These are phyloP conservation scores for Secale cereale DNA, from an alignment of 176 grass and related monocot genomes.

Conservation along the genomic window DNA sequence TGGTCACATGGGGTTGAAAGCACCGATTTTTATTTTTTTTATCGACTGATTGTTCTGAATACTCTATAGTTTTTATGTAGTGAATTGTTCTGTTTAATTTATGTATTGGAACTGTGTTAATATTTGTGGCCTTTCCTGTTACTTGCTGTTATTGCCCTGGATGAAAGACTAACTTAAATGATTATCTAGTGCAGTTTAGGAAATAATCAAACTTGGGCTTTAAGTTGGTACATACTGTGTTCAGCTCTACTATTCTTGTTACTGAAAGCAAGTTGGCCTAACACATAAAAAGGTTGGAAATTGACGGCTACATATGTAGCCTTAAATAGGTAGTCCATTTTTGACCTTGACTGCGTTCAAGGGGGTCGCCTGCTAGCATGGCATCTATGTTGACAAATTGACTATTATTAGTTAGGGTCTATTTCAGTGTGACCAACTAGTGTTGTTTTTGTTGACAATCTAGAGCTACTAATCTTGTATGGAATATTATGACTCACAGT, in stretches of 20 bases:
- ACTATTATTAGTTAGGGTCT: slow-evolving; percentile 2
- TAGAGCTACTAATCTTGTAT: neutral
- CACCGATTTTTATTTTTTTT: neutral
- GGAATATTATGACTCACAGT: neutral
- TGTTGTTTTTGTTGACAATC: neutral
- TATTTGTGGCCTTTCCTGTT: neutral
- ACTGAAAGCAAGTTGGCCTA: slow-evolving; percentile 4
- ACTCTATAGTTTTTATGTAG: neutral
- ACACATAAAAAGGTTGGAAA: neutral
- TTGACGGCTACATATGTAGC: neutral
- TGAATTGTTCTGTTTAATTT: slow-evolving; percentile 4
- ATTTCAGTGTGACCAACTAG: slow-evolving; percentile 3
- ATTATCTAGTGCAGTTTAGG: neutral
- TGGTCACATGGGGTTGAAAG: slow-evolving; percentile 6
- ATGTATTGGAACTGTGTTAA: neutral
- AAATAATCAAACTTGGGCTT: neutral
- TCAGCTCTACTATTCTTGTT: slow-evolving; percentile 7
- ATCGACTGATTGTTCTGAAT: neutral
- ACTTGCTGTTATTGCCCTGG: neutral
- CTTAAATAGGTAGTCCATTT: slow-evolving; percentile 24
- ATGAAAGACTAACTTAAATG: neutral
- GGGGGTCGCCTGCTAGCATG: neutral
- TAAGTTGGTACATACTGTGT: slow-evolving; percentile 1
- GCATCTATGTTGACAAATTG: slow-evolving; percentile 5
- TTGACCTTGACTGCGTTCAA: slow-evolving; percentile 18